Evolutionary conservation across 768 basidiomycete species (phyloP).

Genomic region (Russula sp.): DNA sequence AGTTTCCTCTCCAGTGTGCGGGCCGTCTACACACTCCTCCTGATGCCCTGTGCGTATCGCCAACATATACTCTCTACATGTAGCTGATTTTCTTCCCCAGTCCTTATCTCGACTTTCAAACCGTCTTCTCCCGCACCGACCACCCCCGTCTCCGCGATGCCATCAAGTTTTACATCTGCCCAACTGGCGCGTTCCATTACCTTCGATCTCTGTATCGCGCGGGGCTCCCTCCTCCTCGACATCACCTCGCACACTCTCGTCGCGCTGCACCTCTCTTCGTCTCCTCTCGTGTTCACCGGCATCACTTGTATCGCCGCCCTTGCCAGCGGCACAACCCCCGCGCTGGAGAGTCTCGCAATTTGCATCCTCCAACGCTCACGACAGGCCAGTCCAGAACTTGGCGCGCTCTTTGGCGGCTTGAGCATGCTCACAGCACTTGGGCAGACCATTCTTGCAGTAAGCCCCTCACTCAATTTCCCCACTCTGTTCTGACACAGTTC

Average conservation of each 20-base stretch:
- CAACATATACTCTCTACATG: constrained; percentile 4
- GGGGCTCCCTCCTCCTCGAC: constrained; percentile 60
- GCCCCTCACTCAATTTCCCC: constrained; percentile 24
- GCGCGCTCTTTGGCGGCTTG: constrained; percentile 66
- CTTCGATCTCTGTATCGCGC: constrained; percentile 65
- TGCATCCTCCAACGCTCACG: constrained; percentile 44
- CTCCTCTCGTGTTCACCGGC: constrained; percentile 42
- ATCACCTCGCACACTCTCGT: constrained; percentile 59
- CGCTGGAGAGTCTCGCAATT: constrained; percentile 67
- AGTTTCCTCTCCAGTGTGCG: constrained; percentile 60
- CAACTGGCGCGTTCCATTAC: constrained; percentile 54
- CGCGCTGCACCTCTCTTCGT: constrained; percentile 45
- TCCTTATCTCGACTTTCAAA: constrained; percentile 59
- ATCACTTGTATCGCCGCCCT: constrained; percentile 59
- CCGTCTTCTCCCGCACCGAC: constrained; percentile 29
- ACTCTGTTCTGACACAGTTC: not conserved
- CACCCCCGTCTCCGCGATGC: constrained; percentile 12
- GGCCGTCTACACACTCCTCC: constrained; percentile 57
- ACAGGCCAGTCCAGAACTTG: constrained; percentile 36
- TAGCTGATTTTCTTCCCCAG: constrained; percentile 39
- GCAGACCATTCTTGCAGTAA: constrained; percentile 51
- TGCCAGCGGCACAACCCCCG: constrained; percentile 63
- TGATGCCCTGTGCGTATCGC: constrained; percentile 56
- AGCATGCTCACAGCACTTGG: constrained; percentile 61
- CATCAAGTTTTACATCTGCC: constrained; percentile 39